These are phyloP conservation scores for Populus hybrid DNA, from an alignment of 441 rosid species.

Conservation along the genomic window DNA sequence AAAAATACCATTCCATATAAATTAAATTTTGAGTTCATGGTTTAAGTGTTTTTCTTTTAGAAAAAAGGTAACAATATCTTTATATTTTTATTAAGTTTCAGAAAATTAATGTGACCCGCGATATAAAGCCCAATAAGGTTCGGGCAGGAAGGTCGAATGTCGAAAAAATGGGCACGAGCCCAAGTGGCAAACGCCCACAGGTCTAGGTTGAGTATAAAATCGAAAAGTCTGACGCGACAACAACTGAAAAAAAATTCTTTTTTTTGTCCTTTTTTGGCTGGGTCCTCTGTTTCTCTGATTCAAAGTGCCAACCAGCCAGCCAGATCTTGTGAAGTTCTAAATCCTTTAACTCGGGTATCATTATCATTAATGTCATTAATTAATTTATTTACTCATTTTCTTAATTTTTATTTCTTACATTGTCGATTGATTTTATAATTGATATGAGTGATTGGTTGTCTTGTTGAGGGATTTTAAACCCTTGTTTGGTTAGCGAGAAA, in stretches of 20 bases:
- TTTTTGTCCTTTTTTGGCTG: too few relatives aligned
- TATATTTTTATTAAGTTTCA: too few relatives aligned
- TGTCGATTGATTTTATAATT: neutral
- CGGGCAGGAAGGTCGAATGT: neutral
- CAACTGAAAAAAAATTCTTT: neutral
- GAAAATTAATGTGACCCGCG: too few relatives aligned
- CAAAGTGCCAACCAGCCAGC: neutral
- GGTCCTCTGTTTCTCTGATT: constrained; percentile 1
- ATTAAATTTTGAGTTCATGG: too few relatives aligned
- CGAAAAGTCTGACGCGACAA: neutral
- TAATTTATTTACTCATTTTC: neutral
- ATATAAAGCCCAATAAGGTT: neutral
- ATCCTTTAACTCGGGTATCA: constrained; percentile 11
- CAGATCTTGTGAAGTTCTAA: neutral
- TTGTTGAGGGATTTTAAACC: neutral
- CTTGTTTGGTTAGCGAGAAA: neutral
- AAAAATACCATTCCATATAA: too few relatives aligned
- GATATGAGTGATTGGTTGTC: neutral
- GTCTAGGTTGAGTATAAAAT: neutral
- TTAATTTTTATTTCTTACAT: neutral
- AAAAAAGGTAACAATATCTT: too few relatives aligned
- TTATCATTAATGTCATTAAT: neutral
- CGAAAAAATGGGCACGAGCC: neutral
- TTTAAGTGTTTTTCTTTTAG: too few relatives aligned
- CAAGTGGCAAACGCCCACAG: neutral